phyloP scores from a whole-genome alignment of 345 rosid species.

The Populus euphratica region DNA sequence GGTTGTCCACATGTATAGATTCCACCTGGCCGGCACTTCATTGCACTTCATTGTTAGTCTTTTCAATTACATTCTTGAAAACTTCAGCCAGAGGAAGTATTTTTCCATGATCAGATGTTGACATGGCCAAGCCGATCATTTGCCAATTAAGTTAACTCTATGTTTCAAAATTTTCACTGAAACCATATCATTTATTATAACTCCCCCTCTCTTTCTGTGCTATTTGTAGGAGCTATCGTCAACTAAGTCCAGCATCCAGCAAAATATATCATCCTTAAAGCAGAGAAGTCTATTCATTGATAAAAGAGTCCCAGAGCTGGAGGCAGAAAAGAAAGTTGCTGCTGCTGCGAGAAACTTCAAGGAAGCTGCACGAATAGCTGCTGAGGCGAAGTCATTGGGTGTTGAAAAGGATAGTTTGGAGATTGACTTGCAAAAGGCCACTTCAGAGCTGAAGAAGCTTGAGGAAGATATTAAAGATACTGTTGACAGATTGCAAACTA shows the following conservation, averaged over 20 bases:
- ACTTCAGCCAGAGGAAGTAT: too few species aligned
- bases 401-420: conserved; percentile 59
- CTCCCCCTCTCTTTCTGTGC: background rate
- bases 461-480: conserved; percentile 62
- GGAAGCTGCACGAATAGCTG: conserved; percentile 88
- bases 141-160: too few species aligned
- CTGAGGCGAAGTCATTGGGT: conserved; percentile 75
- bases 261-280: conserved; percentile 59
- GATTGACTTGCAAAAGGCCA: conserved; percentile 52
- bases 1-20: too few species aligned
- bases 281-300: conserved; percentile 69
- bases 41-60: too few species aligned
- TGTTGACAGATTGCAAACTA: conserved; percentile 51
- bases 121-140: too few species aligned
- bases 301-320: conserved; percentile 79
- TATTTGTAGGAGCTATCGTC: conserved; percentile 65
- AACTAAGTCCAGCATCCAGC: conserved; percentile 75
- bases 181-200: conserved; percentile 10
- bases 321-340: conserved; percentile 85
- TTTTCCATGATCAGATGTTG: too few species aligned
- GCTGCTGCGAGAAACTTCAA: conserved; percentile 83
- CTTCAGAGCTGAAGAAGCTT: conserved; percentile 45
- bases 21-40: too few species aligned
- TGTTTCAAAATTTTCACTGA: background rate
- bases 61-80: too few species aligned